phyloP scores from a whole-genome alignment of 768 basidiomycete genomes.

The Hebeloma cylindrosporum region DNA sequence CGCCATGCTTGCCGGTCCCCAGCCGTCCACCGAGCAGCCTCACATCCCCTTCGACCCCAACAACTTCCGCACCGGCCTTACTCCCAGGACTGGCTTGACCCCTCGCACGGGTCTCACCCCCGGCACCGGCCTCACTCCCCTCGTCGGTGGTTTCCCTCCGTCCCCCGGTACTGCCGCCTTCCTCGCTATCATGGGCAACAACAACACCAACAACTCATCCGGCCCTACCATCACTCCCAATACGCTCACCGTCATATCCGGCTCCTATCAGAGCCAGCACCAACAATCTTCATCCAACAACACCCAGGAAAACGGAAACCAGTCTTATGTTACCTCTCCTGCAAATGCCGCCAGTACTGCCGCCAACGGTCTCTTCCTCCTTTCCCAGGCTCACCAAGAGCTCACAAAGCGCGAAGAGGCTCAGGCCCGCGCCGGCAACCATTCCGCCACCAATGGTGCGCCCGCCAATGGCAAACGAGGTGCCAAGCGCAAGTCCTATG shows the following conservation, averaged over 20 bases:
- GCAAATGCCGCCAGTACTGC: slow-evolving; percentile 66
- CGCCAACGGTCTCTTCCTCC: slow-evolving; percentile 90
- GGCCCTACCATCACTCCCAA: slow-evolving; percentile 67
- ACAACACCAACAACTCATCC: slow-evolving; percentile 31
- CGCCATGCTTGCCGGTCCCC: slow-evolving; percentile 92
- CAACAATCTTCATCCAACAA: slow-evolving; percentile 44
- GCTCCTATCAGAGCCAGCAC: slow-evolving; percentile 54
- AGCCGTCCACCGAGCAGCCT: slow-evolving; percentile 42
- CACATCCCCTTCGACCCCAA: slow-evolving; percentile 66
- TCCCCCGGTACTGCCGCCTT: slow-evolving; percentile 91
- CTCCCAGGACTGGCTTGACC: slow-evolving; percentile 83
- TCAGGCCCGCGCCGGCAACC: slow-evolving; percentile 55
- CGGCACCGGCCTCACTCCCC: slow-evolving; percentile 75
- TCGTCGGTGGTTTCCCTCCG: slow-evolving; percentile 80
- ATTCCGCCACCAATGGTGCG: slow-evolving; percentile 31
- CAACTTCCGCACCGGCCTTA: slow-evolving; percentile 82
- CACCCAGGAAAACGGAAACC: slow-evolving; percentile 32
- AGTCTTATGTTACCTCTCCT: slow-evolving; percentile 41
- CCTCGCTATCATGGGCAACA: slow-evolving; percentile 79
- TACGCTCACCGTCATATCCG: slow-evolving; percentile 77
- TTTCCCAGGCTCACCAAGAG: slow-evolving; percentile 95
- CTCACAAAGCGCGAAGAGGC: slow-evolving; percentile 93
- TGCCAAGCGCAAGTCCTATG: slow-evolving; percentile 71
- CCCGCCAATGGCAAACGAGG: slow-evolving; percentile 48
- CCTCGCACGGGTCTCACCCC: slow-evolving; percentile 82